These are phyloP conservation scores for Gastrodia elata DNA, from an alignment of 106 monocot genomes.

Conservation along the genomic window DNA sequence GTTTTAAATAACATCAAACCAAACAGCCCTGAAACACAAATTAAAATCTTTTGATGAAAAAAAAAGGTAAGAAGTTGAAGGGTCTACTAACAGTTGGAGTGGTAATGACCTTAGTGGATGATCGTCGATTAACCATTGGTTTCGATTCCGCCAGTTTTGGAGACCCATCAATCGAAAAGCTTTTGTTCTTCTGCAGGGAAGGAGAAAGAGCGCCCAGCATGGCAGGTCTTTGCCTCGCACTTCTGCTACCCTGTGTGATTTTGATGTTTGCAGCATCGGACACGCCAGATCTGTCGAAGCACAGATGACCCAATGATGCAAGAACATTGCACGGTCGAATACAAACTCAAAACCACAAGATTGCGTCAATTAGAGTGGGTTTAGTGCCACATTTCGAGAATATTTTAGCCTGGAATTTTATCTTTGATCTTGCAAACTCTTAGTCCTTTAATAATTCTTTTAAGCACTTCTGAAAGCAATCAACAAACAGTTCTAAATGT, in stretches of 20 bases:
- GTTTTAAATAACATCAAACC: too few species aligned
- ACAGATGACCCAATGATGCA: neutral
- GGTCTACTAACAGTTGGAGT: conserved; percentile 26
- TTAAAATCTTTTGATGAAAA: neutral
- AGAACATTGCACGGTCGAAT: neutral
- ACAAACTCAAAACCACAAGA: neutral
- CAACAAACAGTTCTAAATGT: too few species aligned
- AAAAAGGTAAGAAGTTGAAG: neutral
- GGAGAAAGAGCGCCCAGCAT: neutral
- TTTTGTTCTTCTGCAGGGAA: neutral
- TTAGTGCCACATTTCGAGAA: too few species aligned
- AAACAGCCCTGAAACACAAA: neutral
- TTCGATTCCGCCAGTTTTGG: conserved; percentile 12
- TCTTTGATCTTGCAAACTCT: too few species aligned
- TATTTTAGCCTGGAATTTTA: too few species aligned
- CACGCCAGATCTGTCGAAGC: neutral
- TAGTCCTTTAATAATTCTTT: too few species aligned
- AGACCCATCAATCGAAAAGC: neutral
- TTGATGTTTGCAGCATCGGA: neutral
- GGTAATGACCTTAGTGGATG: conserved; percentile 12
- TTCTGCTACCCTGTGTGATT: neutral
- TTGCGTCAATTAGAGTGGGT: neutral
- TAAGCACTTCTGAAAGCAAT: too few species aligned
- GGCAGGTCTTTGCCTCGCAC: neutral
- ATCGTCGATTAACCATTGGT: conserved; percentile 14